Conservation (phyloP, 2,329 filamentous ascomycete species). For the Ceratocystis papillata region DNA sequence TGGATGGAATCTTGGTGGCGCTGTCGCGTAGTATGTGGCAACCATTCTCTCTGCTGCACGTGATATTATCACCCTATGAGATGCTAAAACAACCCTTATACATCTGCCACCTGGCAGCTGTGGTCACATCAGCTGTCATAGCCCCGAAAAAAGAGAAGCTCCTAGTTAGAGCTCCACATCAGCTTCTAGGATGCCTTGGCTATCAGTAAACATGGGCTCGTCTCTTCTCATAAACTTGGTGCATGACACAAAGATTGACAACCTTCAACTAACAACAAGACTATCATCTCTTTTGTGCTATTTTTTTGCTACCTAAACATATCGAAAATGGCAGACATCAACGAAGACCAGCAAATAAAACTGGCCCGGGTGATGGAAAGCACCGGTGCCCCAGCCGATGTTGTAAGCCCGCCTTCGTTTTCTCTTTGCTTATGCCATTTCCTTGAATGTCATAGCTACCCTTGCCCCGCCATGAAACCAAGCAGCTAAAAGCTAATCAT, state of each 20-base stretch:
- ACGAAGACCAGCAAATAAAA: constrained; percentile 17
- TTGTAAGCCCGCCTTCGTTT: neutral
- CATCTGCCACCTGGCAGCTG: neutral
- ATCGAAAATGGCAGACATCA: neutral
- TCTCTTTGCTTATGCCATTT: neutral
- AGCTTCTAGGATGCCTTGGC: constrained; percentile 18
- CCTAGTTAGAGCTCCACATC: constrained; percentile 17
- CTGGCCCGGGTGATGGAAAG: constrained; percentile 19
- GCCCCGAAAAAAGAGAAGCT: neutral
- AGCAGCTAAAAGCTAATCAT: neutral
- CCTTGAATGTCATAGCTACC: neutral
- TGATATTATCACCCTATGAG: too few relatives aligned
- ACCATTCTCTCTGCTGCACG: too few relatives aligned
- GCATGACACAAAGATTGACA: neutral
- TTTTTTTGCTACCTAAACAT: neutral
- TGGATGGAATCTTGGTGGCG: neutral
- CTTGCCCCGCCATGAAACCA: neutral
- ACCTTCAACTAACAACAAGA: neutral
- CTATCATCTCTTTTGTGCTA: neutral
- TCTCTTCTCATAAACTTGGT: neutral
- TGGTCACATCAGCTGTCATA: neutral
- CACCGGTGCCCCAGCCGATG: neutral
- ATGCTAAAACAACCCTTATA: neutral
- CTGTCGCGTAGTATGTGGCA: too few relatives aligned
- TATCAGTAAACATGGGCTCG: constrained; percentile 3